phyloP scores from a whole-genome alignment of 345 rosid genomes.

The Microcos paniculata region DNA sequence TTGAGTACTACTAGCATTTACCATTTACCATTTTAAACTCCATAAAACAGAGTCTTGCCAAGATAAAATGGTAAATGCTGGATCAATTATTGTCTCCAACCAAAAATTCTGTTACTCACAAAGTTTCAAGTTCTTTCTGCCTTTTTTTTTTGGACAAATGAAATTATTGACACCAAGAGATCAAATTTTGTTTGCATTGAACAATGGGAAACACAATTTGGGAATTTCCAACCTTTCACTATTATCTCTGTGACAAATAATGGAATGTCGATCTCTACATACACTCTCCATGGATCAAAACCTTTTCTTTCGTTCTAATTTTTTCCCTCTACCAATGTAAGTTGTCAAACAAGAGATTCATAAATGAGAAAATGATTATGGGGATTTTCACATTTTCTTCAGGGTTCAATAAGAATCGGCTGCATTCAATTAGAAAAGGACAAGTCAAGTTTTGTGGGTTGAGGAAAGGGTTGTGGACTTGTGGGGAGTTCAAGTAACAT shows the following conservation, averaged over 20 bases:
- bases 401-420: background rate
- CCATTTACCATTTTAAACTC: too few relatives aligned
- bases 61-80: background rate
- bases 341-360: background rate
- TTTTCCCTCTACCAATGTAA: background rate
- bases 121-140: background rate
- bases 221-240: background rate
- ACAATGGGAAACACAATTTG: too few relatives aligned
- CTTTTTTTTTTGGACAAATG: background rate
- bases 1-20: too few relatives aligned
- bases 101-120: background rate
- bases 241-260: too few relatives aligned
- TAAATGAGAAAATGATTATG: background rate
- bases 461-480: background rate
- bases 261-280: background rate
- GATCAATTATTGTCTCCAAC: background rate
- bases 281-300: too few relatives aligned
- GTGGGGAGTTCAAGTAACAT: conserved; percentile 10
- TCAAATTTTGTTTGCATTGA: too few relatives aligned
- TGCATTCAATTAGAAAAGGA: conserved; percentile 3
- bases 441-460: background rate
- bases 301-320: too few relatives aligned
- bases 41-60: background rate
- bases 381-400: background rate
- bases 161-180: background rate